Evolutionary conservation across 148 eudicot genomes (phyloP).

Genomic region (Oxyria digyna): DNA sequence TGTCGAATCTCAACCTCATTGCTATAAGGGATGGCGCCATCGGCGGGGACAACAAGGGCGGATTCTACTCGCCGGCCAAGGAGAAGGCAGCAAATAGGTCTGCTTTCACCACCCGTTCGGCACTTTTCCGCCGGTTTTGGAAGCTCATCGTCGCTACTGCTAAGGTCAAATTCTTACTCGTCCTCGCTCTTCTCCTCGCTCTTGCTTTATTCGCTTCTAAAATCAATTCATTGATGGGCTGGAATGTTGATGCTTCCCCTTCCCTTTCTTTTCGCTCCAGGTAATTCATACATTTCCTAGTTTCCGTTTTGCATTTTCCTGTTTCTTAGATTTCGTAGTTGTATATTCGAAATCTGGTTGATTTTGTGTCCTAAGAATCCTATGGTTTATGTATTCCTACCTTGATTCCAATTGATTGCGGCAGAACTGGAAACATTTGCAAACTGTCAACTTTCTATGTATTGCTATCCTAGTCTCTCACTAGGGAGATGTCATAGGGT

Average conservation of each 20-base stretch:
- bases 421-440: neutral
- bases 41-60: constrained; percentile 27
- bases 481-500: neutral
- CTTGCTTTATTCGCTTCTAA: constrained; percentile 23
- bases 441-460: neutral
- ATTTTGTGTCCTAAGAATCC: neutral
- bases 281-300: neutral
- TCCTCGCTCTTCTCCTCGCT: constrained; percentile 12
- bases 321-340: neutral
- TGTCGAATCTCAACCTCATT: constrained; percentile 39
- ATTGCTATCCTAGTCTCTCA: neutral
- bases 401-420: neutral
- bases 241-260: constrained; percentile 31
- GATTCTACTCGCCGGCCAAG: constrained; percentile 52
- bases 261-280: constrained; percentile 24
- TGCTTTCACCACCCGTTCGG: constrained; percentile 23
- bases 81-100: constrained; percentile 51
- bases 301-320: neutral
- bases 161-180: constrained; percentile 29
- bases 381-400: neutral
- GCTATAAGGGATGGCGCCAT: constrained; percentile 26
- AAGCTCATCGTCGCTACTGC: constrained; percentile 13
- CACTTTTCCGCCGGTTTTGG: constrained; percentile 30
- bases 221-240: constrained; percentile 28
- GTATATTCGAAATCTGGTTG: neutral